These are phyloP conservation scores for Mucor mucedo DNA, from an alignment of 371 early-diverging fungal species.

Conservation along the genomic window DNA sequence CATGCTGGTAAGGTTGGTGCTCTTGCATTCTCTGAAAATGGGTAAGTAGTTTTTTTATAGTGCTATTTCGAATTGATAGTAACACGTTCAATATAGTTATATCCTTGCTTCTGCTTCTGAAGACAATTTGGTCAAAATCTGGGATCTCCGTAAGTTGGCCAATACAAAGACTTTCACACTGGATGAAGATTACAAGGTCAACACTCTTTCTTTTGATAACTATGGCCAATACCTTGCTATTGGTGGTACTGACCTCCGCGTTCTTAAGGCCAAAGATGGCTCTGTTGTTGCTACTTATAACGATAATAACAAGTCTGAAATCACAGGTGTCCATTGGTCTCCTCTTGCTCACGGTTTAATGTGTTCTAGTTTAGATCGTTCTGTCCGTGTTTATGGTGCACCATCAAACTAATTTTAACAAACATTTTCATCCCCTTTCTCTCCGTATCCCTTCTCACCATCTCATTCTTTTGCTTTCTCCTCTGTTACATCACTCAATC, in stretches of 20 bases:
- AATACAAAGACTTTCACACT: conserved; percentile 74
- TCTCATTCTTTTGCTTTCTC: background rate
- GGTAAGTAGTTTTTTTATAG: background rate
- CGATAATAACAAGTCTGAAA: conserved; percentile 56
- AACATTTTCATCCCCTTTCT: background rate
- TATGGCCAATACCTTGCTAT: conserved; percentile 87
- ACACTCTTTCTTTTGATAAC: conserved; percentile 76
- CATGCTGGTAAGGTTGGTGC: conserved; percentile 73
- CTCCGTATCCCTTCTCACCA: background rate
- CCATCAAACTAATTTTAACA: conserved; percentile 10
- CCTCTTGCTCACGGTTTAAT: conserved; percentile 62
- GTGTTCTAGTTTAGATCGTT: conserved; percentile 67
- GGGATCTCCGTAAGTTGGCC: conserved; percentile 90
- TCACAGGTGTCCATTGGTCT: conserved; percentile 71
- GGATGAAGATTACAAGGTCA: conserved; percentile 60
- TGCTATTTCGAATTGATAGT: background rate
- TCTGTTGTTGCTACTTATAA: conserved; percentile 60
- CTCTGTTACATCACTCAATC: background rate
- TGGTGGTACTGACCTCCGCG: conserved; percentile 68
- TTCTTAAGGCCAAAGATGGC: conserved; percentile 84
- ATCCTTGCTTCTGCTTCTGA: conserved; percentile 79
- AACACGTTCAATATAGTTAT: conserved; percentile 48
- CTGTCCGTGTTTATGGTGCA: conserved; percentile 61
- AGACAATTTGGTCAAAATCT: conserved; percentile 77
- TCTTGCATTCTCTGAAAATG: conserved; percentile 90